These are phyloP conservation scores for Monilinia polystroma DNA, from an alignment of 2,329 filamentous ascomycete species.

Conservation along the genomic window DNA sequence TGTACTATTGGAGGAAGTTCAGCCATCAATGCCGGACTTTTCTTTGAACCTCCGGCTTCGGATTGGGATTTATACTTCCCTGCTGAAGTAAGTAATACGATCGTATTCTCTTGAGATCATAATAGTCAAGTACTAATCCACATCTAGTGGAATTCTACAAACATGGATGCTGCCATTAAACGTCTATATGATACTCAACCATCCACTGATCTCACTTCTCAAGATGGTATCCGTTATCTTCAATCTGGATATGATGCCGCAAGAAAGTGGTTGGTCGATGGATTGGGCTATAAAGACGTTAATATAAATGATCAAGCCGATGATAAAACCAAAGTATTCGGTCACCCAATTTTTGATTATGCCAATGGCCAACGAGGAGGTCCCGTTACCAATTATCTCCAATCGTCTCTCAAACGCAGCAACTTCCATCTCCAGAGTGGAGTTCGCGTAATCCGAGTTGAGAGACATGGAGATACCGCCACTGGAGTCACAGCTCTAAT, in stretches of 20 bases:
- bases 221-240: constrained; percentile 47
- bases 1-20: constrained; percentile 54
- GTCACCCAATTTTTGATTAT: constrained; percentile 50
- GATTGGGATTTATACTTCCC: constrained; percentile 54
- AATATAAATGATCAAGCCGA: constrained; percentile 48
- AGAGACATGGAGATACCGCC: constrained; percentile 44
- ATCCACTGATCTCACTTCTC: constrained; percentile 47
- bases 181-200: constrained; percentile 48
- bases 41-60: constrained; percentile 52
- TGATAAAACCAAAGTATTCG: constrained; percentile 50
- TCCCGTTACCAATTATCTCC: constrained; percentile 51
- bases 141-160: constrained; percentile 49
- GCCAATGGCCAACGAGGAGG: constrained; percentile 51
- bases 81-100: constrained; percentile 34
- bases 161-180: constrained; percentile 48
- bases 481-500: constrained; percentile 45
- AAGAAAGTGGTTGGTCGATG: constrained; percentile 51
- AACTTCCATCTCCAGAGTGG: constrained; percentile 49
- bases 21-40: constrained; percentile 55
- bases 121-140: not conserved
- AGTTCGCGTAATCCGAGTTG: constrained; percentile 47
- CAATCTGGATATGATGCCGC: constrained; percentile 50
- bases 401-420: constrained; percentile 44
- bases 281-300: constrained; percentile 49
- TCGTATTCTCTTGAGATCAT: not conserved